Percentiles rank a stretch among this genome's conserved stretches.
phyloP scores from a whole-genome alignment of 345 rosid species.

The Psidium friedrichsthalianum region DNA sequence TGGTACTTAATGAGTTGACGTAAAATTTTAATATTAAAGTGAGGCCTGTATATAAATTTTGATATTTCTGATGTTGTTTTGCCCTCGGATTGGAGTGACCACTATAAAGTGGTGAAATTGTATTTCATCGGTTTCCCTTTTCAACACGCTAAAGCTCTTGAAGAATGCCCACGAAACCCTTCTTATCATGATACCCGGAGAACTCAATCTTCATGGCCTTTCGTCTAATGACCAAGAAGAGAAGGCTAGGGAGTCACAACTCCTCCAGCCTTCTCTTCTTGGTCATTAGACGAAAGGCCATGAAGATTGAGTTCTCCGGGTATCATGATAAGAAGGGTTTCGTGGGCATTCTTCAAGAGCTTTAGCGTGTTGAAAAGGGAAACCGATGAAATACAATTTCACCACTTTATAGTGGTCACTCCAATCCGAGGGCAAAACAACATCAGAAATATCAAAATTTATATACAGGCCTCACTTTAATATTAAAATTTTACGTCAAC shows the following conservation, averaged over 20 bases:
- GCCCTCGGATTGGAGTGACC: rapidly evolving
- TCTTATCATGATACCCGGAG: background rate
- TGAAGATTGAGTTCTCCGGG: background rate
- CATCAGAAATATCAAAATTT: no score
- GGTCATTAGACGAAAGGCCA: background rate
- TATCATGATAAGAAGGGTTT: no score
- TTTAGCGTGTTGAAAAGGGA: background rate
- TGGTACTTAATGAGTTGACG: no score
- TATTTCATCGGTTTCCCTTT: background rate
- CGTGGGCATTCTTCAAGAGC: no score
- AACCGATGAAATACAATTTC: background rate
- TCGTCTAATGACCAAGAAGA: background rate
- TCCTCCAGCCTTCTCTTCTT: background rate
- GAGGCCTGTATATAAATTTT: no score
- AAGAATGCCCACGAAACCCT: no score
- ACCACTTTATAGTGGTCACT: background rate
- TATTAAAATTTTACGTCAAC: no score
- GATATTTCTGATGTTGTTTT: no score
- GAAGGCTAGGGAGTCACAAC: background rate
- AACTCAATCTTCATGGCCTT: background rate
- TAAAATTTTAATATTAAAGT: no score
- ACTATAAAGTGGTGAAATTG: background rate
- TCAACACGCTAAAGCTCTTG: background rate
- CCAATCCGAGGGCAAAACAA: background rate
- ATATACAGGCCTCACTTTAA: no score